Base-by-base conservation (phyloP, 2,329 filamentous ascomycete species). In the Colletotrichum incanum region DNA sequence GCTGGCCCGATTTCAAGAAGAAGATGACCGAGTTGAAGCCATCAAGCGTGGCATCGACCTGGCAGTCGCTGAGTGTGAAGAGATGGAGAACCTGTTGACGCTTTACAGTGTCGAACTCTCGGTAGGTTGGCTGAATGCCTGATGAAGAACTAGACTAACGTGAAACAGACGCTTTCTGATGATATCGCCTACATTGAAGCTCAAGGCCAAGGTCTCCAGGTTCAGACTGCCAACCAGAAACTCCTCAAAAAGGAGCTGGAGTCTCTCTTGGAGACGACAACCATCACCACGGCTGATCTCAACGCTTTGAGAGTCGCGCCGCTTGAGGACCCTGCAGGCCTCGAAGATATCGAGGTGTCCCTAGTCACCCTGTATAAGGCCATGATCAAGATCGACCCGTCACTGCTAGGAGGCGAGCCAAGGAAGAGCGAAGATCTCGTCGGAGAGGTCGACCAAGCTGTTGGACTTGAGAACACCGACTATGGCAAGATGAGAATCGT, bases 161-260 rank as follows among this genome's bases (percentile, higher is more conserved):
- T n/a, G 5, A 20, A 37, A 31, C 78, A 97, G 93, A 98, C 95
- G 60, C 87, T 99, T 39, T 95, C 95, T 68, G 96, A 98, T 61
- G 96, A 99, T 77, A 97, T 99, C 76, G 92, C 95, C 4, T 98
- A 97, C 80, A 98, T 99, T 75, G 96, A 99, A 84, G 95, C 96
- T 2, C 96, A 99, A 82, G 95, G 94, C 8, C 96, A 99, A 83
- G 96, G 96, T 85, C 86, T 99, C 58, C 96, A 99, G 78, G 96
- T 99, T 8, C 96, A 98, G 82, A 96, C 96, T 26, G 94, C 96
- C 50, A 99, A 99, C 77, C 96, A 99, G 80, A 98, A 98, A 81
- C 88, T 98, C 37, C 88, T 99, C 58, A 94, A 96, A 81, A 94
- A 92, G 74, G 96, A 99, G 81, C 88, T 99, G 1, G 92, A 97